Base-by-base conservation (phyloP, 192 early-diverging fungal species). In the Funneliformis geosporum region DNA sequence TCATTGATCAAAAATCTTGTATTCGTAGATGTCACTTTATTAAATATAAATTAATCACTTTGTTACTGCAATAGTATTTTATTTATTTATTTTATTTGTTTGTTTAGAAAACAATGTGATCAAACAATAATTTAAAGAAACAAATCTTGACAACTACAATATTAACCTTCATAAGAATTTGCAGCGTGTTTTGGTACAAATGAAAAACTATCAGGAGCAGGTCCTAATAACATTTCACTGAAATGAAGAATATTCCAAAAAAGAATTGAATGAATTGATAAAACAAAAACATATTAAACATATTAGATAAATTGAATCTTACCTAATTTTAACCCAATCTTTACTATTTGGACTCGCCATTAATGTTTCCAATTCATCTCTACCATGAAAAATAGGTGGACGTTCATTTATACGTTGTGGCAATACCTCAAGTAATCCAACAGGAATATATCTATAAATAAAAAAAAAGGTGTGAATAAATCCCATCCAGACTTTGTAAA, bases 161-260 rank as follows among this genome's bases (percentile, higher is more conserved):
- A 25, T 59, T 59, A 73, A 18, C 72, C 55, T 60, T 75, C 73
- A 40, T 76, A 76, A 18, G 96, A 91, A 82, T 96, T 98, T 60
- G 92, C 88, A 82, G 94, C 96, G 87, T 98, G 96, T 86, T 99
- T 99, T 59, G 98, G 98, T 44, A 95, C 86, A 83, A 99, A 99
- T 14, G 83, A 84, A 86, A 98, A 99, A 75, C 83, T 89, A 8
- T 90, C 91, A 44, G 96, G 96, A 5, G 95, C 93, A 46, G 93
- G 93, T 18, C 96, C 97, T n/a, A 98, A 83, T 16, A 99, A 76
- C 90, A 92, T 92, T 80, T 99, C 96, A 66, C 93, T 85, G 61
- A 66, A 73, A n/a, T 75, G 40, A 75, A 43, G n/a, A n/a, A n/a
- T n/a, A n/a, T n/a, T n/a, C n/a, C n/a, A 21, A 60, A 7, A 43